Conservation (phyloP, 352 stramenopile species). For the Phytopythium mirpurense region DNA sequence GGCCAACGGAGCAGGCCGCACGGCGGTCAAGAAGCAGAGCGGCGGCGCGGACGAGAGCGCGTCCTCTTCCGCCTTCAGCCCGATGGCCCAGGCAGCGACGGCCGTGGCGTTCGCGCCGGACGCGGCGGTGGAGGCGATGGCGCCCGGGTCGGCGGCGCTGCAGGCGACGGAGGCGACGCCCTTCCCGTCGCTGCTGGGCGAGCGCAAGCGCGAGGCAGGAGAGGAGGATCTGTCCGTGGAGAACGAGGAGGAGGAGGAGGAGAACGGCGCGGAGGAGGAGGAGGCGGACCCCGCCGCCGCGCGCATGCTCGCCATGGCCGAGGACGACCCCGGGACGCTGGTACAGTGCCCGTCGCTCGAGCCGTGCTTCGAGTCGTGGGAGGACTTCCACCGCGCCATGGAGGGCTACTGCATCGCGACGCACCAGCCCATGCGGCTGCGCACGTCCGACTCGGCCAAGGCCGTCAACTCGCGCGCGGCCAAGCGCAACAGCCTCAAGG, state of each 20-base stretch:
- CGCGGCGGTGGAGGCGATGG: background rate
- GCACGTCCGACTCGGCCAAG: constrained; percentile 77
- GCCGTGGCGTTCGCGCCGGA: constrained; percentile 1
- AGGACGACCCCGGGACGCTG: constrained; percentile 53
- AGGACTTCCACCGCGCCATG: constrained; percentile 79
- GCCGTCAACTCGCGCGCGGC: constrained; percentile 70
- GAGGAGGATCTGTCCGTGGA: constrained; percentile 15
- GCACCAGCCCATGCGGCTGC: constrained; percentile 75
- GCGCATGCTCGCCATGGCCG: constrained; percentile 40
- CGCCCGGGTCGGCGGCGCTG: constrained; percentile 8
- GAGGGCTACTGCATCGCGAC: constrained; percentile 68
- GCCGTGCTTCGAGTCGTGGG: constrained; percentile 78
- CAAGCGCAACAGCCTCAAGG: constrained; percentile 81
- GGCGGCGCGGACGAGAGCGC: constrained; percentile 2
- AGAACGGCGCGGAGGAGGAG: constrained; percentile 40
- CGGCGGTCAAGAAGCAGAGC: constrained; percentile 14
- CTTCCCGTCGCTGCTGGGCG: constrained; percentile 52
- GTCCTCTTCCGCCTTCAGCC: constrained; percentile 2
- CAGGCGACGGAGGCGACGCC: constrained; percentile 9
- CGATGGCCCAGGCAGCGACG: constrained; percentile 5
- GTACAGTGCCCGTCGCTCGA: constrained; percentile 70
- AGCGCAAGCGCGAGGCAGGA: constrained; percentile 57
- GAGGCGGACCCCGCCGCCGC: constrained; percentile 27
- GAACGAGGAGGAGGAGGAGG: constrained; percentile 39
- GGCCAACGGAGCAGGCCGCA: constrained; percentile 15